Evolutionary conservation across 2,329 filamentous ascomycete genomes (phyloP).

Genomic region (Ceratocystis lukuohia): DNA sequence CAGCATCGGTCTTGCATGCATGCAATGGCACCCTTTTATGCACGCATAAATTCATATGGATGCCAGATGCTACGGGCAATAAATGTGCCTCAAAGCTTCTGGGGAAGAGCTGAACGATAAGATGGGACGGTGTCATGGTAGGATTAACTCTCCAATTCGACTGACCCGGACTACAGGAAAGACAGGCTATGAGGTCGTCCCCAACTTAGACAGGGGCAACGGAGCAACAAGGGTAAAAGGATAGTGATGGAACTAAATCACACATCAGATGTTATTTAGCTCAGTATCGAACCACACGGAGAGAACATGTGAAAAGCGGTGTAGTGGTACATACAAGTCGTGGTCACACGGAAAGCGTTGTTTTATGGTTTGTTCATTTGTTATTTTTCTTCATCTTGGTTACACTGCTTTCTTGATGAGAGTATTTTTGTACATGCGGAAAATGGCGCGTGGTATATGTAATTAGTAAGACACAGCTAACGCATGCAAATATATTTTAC

Average conservation of each 20-base stretch:
- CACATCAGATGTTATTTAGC: not conserved
- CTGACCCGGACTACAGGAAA: not conserved
- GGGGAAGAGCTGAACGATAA: not conserved
- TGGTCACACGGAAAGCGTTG: not conserved
- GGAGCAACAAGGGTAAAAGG: not conserved
- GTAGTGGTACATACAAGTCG: not conserved
- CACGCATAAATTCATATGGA: not conserved
- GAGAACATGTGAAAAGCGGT: not conserved
- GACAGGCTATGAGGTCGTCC: not conserved
- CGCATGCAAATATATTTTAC: not conserved
- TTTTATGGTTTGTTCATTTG: not conserved
- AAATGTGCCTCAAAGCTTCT: not conserved
- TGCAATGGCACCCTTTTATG: not conserved
- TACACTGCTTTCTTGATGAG: not conserved
- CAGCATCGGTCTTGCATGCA: not conserved
- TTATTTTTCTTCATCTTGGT: slow-evolving; percentile 1
- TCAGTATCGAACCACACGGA: not conserved
- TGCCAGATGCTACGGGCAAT: not conserved
- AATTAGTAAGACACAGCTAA: not conserved
- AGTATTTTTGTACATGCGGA: not conserved
- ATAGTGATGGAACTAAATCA: too few relatives aligned
- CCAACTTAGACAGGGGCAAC: not conserved
- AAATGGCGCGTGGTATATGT: not conserved
- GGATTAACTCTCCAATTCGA: not conserved
- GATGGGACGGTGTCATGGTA: not conserved